Conservation (phyloP, 2,329 filamentous ascomycete genomes). For the Diplodia mutila region DNA sequence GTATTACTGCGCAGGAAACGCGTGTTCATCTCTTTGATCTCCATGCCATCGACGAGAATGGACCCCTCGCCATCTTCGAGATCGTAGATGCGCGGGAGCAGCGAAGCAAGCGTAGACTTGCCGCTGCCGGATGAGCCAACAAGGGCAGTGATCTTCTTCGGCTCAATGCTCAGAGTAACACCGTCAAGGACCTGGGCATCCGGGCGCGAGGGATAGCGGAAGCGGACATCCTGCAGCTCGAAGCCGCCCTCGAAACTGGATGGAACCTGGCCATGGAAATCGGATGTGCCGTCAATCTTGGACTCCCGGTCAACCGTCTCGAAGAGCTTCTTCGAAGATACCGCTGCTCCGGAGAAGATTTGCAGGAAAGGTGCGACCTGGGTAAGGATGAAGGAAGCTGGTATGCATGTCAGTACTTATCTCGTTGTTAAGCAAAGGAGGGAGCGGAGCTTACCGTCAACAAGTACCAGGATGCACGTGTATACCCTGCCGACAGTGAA, state of each 20-base stretch:
- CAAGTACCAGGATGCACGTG: neutral
- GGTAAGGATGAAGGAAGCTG: slow-evolving; percentile 20
- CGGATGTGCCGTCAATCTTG: slow-evolving; percentile 11
- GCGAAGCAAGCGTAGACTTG: slow-evolving; percentile 82
- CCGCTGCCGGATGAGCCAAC: slow-evolving; percentile 73
- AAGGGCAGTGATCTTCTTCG: slow-evolving; percentile 46
- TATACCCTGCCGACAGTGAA: slow-evolving; percentile 17
- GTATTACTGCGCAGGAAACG: slow-evolving; percentile 42
- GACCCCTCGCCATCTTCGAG: slow-evolving; percentile 34
- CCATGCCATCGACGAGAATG: slow-evolving; percentile 43
- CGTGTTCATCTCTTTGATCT: slow-evolving; percentile 45
- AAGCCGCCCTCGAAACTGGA: slow-evolving; percentile 31
- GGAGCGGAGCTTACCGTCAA: neutral
- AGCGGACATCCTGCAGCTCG: slow-evolving; percentile 45
- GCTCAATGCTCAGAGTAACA: slow-evolving; percentile 42
- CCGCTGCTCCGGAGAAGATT: slow-evolving; percentile 7
- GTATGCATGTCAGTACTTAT: neutral
- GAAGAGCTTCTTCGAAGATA: slow-evolving; percentile 11
- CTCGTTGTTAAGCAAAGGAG: neutral
- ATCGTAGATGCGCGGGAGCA: slow-evolving; percentile 47
- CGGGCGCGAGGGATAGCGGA: slow-evolving; percentile 48
- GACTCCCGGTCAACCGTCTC: slow-evolving; percentile 1
- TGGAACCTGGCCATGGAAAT: slow-evolving; percentile 6
- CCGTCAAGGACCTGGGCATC: slow-evolving; percentile 44
- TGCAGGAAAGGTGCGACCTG: slow-evolving; percentile 17